phyloP scores from a whole-genome alignment of 768 basidiomycete species.

The Tubosaeta sp. region DNA sequence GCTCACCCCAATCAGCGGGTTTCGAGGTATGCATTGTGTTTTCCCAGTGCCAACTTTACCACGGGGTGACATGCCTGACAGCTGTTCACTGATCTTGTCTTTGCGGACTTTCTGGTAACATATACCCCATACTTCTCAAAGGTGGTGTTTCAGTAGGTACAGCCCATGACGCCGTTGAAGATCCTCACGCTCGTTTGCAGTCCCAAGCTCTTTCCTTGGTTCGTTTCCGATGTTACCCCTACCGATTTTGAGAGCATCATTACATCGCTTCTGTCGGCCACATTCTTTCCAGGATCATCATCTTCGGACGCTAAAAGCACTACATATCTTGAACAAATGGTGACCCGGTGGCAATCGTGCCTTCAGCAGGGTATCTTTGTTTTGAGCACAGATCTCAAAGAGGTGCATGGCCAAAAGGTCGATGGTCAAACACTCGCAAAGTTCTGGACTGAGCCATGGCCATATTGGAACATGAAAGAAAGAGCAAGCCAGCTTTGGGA shows the following conservation, averaged over 20 bases:
- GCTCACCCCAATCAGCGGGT: constrained; percentile 52
- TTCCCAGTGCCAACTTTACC: neutral
- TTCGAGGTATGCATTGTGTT: constrained; percentile 61
- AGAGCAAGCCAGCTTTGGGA: constrained; percentile 49
- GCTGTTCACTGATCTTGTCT: constrained; percentile 91
- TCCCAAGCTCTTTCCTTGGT: constrained; percentile 95
- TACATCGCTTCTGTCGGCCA: constrained; percentile 45
- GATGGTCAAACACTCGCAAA: constrained; percentile 28
- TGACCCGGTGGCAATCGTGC: constrained; percentile 67
- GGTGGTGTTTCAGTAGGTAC: constrained; percentile 85
- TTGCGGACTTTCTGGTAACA: constrained; percentile 90
- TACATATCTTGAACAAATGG: constrained; percentile 53
- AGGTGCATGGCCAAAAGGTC: constrained; percentile 19
- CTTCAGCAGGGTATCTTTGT: constrained; percentile 66
- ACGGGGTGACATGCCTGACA: constrained; percentile 26
- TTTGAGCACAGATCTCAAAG: constrained; percentile 45
- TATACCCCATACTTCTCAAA: constrained; percentile 77
- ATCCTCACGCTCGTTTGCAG: constrained; percentile 36
- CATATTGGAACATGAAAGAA: constrained; percentile 70
- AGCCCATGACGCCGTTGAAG: neutral
- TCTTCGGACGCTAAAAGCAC: constrained; percentile 25
- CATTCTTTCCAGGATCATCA: constrained; percentile 51
- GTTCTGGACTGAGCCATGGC: constrained; percentile 74
- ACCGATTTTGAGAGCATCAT: constrained; percentile 70
- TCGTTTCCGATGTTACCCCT: constrained; percentile 92